Evolutionary conservation across 495 filamentous ascomycete genomes (phyloP).

Genomic region (Trichoderma asperelloides): DNA sequence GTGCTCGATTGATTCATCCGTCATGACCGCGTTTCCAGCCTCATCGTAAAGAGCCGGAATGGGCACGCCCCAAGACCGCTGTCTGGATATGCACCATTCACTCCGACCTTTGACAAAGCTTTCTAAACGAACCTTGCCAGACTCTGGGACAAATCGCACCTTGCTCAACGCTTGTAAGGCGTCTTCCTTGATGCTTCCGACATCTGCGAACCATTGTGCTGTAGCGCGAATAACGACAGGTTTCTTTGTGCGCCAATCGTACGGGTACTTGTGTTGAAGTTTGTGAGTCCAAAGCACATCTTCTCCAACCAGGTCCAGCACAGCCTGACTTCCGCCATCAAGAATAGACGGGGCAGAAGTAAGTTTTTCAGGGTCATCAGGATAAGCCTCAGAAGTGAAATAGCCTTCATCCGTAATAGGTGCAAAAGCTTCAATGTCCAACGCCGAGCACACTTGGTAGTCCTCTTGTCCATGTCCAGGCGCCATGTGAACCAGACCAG

Average conservation of each 20-base stretch:
- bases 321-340: slow-evolving; percentile 53
- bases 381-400: slow-evolving; percentile 70
- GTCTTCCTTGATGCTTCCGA: slow-evolving; percentile 64
- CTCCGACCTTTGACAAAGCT: slow-evolving; percentile 78
- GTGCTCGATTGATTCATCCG: slow-evolving; percentile 69
- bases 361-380: slow-evolving; percentile 50
- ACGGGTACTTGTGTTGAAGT: slow-evolving; percentile 87
- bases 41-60: slow-evolving; percentile 84
- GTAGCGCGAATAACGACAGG: slow-evolving; percentile 88
- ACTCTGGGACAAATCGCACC: slow-evolving; percentile 69
- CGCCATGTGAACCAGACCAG: slow-evolving; percentile 87
- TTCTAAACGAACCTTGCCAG: slow-evolving; percentile 61
- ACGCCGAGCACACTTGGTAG: slow-evolving; percentile 65
- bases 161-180: slow-evolving; percentile 59
- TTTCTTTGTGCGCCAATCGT: slow-evolving; percentile 92
- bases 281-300: slow-evolving; percentile 56
- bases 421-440: slow-evolving; percentile 61
- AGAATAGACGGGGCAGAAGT: slow-evolving; percentile 33
- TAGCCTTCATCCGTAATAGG: slow-evolving; percentile 73
- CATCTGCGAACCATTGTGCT: slow-evolving; percentile 95
- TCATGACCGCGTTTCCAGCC: slow-evolving; percentile 61
- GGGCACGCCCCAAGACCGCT: slow-evolving; percentile 92
- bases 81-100: slow-evolving; percentile 98
- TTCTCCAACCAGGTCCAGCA: slow-evolving; percentile 55
- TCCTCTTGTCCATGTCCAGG: slow-evolving; percentile 97